Evolutionary conservation across 2,329 filamentous ascomycete genomes (phyloP).

Genomic region (Laburnicola sp.): DNA sequence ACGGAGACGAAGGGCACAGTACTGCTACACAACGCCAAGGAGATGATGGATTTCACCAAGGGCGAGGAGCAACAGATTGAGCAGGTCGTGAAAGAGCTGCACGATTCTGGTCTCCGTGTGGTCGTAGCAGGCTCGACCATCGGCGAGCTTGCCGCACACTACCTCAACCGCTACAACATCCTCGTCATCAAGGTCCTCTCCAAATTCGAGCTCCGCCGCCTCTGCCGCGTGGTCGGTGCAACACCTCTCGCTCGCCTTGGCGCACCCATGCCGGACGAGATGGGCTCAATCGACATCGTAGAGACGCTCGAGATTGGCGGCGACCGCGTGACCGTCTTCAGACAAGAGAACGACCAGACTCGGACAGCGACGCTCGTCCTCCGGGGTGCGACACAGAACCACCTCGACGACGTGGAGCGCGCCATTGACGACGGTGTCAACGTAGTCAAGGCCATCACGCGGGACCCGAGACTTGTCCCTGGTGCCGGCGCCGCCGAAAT

Average conservation of each 20-base stretch:
- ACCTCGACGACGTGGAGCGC: constrained; percentile 94
- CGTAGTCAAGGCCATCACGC: constrained; percentile 96
- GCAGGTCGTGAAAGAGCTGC: constrained; percentile 87
- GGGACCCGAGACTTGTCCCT: constrained; percentile 86
- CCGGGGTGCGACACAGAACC: constrained; percentile 94
- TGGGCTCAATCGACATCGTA: constrained; percentile 91
- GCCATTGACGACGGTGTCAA: constrained; percentile 98
- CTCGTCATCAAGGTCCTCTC: constrained; percentile 95
- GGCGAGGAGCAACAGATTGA: constrained; percentile 94
- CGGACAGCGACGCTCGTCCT: constrained; percentile 93
- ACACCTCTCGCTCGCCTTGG: constrained; percentile 94
- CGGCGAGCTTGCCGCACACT: constrained; percentile 94
- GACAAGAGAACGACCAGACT: constrained; percentile 91
- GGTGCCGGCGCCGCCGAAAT: constrained; percentile 94
- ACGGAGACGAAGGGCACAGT: constrained; percentile 99
- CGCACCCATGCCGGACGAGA: constrained; percentile 99
- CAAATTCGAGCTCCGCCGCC: constrained; percentile 93
- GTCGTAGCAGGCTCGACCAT: constrained; percentile 91
- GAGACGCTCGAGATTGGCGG: constrained; percentile 98
- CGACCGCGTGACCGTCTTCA: constrained; percentile 96
- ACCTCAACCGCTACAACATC: constrained; percentile 96
- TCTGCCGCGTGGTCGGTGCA: constrained; percentile 94
- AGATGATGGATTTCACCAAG: constrained; percentile 98
- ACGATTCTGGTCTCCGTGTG: constrained; percentile 90
- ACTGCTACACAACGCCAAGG: constrained; percentile 92